Percentiles rank a stretch among this genome's conserved stretches.
Evolutionary conservation across 306 rosid genomes (phyloP).

Genomic region (Dryas octopetala): DNA sequence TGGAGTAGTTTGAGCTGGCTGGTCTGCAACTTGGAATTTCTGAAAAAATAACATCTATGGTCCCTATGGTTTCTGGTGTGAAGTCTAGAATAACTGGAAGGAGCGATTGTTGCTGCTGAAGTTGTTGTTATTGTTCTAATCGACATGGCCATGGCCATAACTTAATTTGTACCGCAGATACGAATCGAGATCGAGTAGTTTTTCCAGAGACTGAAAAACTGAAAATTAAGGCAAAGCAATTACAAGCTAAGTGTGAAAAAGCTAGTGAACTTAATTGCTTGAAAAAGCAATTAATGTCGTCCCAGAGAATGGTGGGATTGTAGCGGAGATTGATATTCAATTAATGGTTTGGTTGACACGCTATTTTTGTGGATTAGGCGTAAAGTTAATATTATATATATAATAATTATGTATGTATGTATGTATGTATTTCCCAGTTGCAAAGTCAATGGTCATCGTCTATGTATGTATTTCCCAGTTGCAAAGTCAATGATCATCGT

Average conservation of each 20-base stretch:
- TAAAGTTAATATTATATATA: not conserved
- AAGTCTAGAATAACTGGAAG: not conserved
- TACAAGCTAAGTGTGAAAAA: too few relatives aligned
- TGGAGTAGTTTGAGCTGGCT: not conserved
- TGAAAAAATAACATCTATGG: not conserved
- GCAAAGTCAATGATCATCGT: not conserved
- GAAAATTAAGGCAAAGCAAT: too few relatives aligned
- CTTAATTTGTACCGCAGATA: too few relatives aligned
- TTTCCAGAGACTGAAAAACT: too few relatives aligned
- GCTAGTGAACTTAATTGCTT: too few relatives aligned
- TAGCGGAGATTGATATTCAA: not conserved
- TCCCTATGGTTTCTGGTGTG: not conserved
- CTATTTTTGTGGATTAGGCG: conserved; percentile 2
- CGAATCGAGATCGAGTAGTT: too few relatives aligned
- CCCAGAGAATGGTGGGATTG: not conserved
- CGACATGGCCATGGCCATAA: conserved; percentile 7
- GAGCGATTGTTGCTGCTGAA: not conserved
- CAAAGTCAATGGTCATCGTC: not conserved
- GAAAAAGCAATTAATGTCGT: too few relatives aligned
- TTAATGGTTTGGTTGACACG: conserved; percentile 2
- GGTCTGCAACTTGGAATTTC: not conserved
- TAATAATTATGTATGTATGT: too few relatives aligned
- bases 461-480: too few relatives aligned
- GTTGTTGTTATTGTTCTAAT: not conserved
- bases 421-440: too few relatives aligned